Percentiles rank a stretch among this genome's conserved stretches.
Evolutionary conservation across 768 basidiomycete genomes (phyloP).

Genomic region (Holtermanniella nyarrowii): DNA sequence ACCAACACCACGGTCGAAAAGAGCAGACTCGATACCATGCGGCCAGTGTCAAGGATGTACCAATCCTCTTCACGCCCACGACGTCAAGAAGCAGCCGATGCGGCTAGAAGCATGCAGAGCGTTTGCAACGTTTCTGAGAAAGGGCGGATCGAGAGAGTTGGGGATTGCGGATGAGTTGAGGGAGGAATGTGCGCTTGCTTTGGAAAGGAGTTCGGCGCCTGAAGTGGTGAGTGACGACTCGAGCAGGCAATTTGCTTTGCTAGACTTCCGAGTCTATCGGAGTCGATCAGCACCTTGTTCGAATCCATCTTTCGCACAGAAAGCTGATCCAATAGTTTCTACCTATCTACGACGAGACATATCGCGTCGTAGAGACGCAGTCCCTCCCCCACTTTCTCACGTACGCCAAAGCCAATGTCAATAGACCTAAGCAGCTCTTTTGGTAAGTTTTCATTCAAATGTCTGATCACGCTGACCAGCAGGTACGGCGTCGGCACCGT

Average conservation of each 20-base stretch:
- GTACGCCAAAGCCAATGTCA: conserved; percentile 26
- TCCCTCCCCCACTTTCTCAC: conserved; percentile 27
- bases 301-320: background rate
- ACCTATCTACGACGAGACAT: conserved; percentile 34
- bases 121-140: conserved; percentile 29
- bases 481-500: conserved; percentile 30
- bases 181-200: conserved; percentile 10
- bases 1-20: no score
- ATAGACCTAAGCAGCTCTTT: conserved; percentile 30
- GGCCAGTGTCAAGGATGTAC: background rate
- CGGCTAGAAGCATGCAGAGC: conserved; percentile 27
- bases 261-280: background rate
- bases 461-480: background rate
- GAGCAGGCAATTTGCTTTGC: background rate
- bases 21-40: no score
- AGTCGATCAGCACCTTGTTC: background rate
- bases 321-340: conserved; percentile 15
- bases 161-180: conserved; percentile 31
- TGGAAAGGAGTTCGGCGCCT: conserved; percentile 30
- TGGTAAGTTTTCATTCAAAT: conserved; percentile 19
- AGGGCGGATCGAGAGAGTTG: conserved; percentile 26
- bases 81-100: conserved; percentile 22
- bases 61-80: background rate
- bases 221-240: conserved; percentile 21
- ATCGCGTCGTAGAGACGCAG: conserved; percentile 26